Percentiles rank a stretch among this genome's conserved stretches.
phyloP scores from a whole-genome alignment of 2,329 filamentous ascomycete species.

The Fusarium sp. region DNA sequence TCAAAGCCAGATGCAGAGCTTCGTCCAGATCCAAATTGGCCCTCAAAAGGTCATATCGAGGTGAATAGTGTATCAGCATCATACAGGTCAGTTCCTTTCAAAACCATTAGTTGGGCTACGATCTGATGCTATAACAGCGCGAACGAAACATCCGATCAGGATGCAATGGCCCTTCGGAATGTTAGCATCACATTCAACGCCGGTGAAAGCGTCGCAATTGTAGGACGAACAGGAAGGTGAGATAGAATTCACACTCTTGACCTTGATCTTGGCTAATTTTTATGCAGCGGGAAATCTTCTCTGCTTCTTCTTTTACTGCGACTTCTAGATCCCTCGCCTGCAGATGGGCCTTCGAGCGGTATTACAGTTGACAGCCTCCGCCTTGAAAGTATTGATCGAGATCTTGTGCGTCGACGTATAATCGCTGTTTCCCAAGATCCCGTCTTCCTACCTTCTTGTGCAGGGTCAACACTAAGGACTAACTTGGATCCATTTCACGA shows the following conservation, averaged over 20 bases:
- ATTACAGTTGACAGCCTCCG: constrained; percentile 59
- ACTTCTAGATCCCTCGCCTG: constrained; percentile 54
- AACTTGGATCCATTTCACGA: constrained; percentile 57
- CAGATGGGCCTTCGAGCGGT: not conserved
- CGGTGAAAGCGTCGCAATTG: constrained; percentile 13
- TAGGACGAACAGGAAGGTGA: constrained; percentile 26
- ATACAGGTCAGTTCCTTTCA: constrained; percentile 18
- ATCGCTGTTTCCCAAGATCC: constrained; percentile 66
- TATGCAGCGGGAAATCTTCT: constrained; percentile 58
- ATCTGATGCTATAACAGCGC: not conserved
- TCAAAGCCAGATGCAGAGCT: not conserved
- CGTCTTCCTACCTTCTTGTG: constrained; percentile 60
- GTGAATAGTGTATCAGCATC: constrained; percentile 18
- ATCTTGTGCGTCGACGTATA: constrained; percentile 59
- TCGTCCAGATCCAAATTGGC: constrained; percentile 12
- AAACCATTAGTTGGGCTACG: not conserved
- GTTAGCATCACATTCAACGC: constrained; percentile 7
- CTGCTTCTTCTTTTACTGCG: constrained; percentile 56
- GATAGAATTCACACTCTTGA: not conserved
- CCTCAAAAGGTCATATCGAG: constrained; percentile 10
- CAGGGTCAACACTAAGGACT: constrained; percentile 3
- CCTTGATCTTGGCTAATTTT: not conserved
- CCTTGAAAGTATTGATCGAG: constrained; percentile 55
- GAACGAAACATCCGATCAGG: not conserved
- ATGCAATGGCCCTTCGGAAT: constrained; percentile 11